A percentile compares a stretch with the other conserved stretches of the same genome.
phyloP scores from a whole-genome alignment of 441 rosid species.

The Kokia cookei region DNA sequence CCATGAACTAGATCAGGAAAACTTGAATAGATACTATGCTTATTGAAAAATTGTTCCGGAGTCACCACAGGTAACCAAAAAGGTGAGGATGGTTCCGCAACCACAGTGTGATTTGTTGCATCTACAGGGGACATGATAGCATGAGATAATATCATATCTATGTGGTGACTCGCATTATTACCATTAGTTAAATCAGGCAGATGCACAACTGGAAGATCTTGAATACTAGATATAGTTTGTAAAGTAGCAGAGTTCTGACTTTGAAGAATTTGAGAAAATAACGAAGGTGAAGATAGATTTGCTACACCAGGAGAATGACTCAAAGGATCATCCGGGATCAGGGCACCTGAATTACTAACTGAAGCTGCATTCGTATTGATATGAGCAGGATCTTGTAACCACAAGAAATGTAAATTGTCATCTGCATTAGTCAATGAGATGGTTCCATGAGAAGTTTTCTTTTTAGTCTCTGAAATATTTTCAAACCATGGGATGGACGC shows the following conservation, averaged over 20 bases:
- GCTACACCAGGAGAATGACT: slow-evolving; percentile 18
- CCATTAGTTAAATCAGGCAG: slow-evolving; percentile 16
- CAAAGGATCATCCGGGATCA: slow-evolving; percentile 2
- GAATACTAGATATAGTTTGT: slow-evolving; percentile 13
- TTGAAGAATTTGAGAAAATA: slow-evolving; percentile 11
- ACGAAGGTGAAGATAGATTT: slow-evolving; percentile 15
- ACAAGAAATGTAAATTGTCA: slow-evolving; percentile 9
- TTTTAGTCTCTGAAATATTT: slow-evolving; percentile 12
- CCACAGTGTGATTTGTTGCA: slow-evolving; percentile 4
- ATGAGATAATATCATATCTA: no score
- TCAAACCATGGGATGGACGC: slow-evolving; percentile 55
- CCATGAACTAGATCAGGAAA: slow-evolving; percentile 14
- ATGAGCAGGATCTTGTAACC: slow-evolving; percentile 12
- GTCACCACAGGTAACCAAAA: slow-evolving; percentile 6
- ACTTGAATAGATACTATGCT: slow-evolving; percentile 7
- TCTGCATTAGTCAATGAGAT: slow-evolving; percentile 7
- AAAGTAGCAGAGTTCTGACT: slow-evolving; percentile 18
- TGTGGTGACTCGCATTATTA: slow-evolving; percentile 7
- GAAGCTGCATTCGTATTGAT: slow-evolving; percentile 18
- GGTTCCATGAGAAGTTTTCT: slow-evolving; percentile 22
- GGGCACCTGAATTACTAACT: slow-evolving; percentile 19
- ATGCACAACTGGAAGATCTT: slow-evolving; percentile 9
- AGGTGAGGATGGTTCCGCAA: slow-evolving; percentile 6
- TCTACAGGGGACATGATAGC: not conserved
- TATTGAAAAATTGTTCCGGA: not conserved